Percentiles rank a stretch among this genome's conserved stretches.
These are phyloP conservation scores for Solanum medicagineum DNA, from an alignment of 257 asterid species.

Conservation along the genomic window DNA sequence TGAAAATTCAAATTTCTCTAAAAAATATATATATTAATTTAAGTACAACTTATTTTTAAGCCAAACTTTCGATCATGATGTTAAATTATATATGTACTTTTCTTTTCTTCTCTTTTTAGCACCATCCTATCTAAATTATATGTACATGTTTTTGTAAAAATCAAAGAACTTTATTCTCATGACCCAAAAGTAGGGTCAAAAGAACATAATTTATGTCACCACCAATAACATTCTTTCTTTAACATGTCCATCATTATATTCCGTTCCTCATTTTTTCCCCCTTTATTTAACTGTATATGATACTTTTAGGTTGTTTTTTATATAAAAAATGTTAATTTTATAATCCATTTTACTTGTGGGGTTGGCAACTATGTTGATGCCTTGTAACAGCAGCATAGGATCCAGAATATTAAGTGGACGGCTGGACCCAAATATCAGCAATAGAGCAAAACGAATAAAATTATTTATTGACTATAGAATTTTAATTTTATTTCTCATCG, in stretches of 20 bases:
- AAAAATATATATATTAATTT: background rate
- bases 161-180: background rate
- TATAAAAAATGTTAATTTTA: background rate
- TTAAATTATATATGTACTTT: background rate
- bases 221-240: background rate
- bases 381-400: background rate
- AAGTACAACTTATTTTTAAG: background rate
- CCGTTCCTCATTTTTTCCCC: background rate
- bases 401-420: background rate
- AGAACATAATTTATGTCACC: background rate
- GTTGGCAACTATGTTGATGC: background rate
- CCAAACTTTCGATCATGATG: background rate
- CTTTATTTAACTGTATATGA: background rate
- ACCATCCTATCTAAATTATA: background rate
- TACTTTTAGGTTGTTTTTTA: background rate
- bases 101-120: background rate
- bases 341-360: background rate
- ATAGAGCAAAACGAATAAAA: background rate
- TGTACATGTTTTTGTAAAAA: background rate
- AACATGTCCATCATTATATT: background rate
- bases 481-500: background rate
- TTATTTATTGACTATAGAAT: background rate
- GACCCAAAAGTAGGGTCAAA: background rate
- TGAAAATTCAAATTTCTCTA: no score
- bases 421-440: background rate